Conservation (phyloP, 78 protist species). For the Speleostelium caveatum region DNA sequence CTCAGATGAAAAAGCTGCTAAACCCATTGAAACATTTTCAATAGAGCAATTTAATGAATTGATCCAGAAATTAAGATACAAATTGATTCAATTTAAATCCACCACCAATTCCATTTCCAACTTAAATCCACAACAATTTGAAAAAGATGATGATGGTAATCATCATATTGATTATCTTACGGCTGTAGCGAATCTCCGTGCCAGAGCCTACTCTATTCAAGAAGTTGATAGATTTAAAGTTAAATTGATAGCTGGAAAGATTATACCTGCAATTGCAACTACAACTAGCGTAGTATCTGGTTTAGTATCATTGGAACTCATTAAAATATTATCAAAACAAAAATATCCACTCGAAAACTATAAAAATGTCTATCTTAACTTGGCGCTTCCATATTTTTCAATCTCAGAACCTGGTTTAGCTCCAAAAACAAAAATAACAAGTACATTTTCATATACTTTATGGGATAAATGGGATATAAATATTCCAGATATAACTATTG, state of each 20-base stretch:
- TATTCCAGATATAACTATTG: conserved; percentile 37
- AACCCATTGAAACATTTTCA: conserved; percentile 56
- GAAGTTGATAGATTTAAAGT: conserved; percentile 84
- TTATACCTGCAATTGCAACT: conserved; percentile 99
- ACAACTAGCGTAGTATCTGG: conserved; percentile 98
- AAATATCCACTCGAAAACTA: conserved; percentile 68
- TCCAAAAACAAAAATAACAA: conserved; percentile 76
- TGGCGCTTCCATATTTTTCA: conserved; percentile 95
- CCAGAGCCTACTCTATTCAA: conserved; percentile 93
- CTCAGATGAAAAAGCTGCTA: conserved; percentile 59
- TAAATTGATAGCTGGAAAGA: conserved; percentile 96
- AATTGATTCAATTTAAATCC: not conserved
- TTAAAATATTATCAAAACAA: conserved; percentile 81
- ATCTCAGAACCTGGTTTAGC: conserved; percentile 95
- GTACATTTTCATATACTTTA: conserved; percentile 26
- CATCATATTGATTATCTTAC: conserved; percentile 97
- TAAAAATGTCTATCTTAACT: conserved; percentile 95
- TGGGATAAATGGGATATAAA: conserved; percentile 84
- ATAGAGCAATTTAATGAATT: conserved; percentile 56
- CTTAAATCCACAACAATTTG: conserved; percentile 49
- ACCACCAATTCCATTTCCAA: too few relatives aligned
- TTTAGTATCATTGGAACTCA: conserved; percentile 94
- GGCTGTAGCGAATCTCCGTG: conserved; percentile 95
- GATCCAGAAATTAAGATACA: not conserved
- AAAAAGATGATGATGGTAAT: conserved; percentile 97